phyloP scores from a whole-genome alignment of 176 grass and related monocot genomes.

The Eragrostis nindensis region DNA sequence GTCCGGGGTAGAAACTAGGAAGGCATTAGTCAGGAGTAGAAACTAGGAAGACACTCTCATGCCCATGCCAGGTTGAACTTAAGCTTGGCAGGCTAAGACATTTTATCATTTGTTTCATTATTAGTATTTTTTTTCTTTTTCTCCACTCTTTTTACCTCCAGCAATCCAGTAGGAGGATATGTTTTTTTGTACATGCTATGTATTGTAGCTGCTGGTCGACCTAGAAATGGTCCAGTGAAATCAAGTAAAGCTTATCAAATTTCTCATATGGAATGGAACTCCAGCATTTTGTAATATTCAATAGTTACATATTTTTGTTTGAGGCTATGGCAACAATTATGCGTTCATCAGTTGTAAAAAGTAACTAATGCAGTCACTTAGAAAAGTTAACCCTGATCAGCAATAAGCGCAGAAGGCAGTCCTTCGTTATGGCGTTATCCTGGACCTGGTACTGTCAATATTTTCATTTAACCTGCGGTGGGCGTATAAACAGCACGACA shows the following conservation, averaged over 20 bases:
- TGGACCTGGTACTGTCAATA: not conserved
- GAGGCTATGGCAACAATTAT: not conserved
- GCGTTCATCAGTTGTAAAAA: not conserved
- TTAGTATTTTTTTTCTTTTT: not conserved
- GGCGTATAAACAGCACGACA: not conserved
- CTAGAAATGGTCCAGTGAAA: constrained; percentile 33
- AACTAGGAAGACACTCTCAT: constrained; percentile 25
- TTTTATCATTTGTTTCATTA: constrained; percentile 29
- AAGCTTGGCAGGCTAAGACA: constrained; percentile 21
- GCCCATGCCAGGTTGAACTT: constrained; percentile 27
- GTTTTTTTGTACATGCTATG: constrained; percentile 45
- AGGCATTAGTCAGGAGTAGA: no score
- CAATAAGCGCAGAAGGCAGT: not conserved
- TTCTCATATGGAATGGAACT: constrained; percentile 5
- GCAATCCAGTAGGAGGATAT: constrained; percentile 19
- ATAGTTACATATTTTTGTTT: not conserved
- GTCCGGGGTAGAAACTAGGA: constrained; percentile 41
- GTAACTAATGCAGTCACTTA: not conserved
- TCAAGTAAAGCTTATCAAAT: constrained; percentile 23
- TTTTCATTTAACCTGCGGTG: not conserved
- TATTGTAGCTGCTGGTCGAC: constrained; percentile 37
- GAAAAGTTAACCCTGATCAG: not conserved
- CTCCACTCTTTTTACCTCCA: constrained; percentile 24
- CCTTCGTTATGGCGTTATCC: not conserved
- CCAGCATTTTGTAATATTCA: constrained; percentile 5